phyloP scores from a whole-genome alignment of 805 yeast species.

The Schwanniomyces sp. region DNA sequence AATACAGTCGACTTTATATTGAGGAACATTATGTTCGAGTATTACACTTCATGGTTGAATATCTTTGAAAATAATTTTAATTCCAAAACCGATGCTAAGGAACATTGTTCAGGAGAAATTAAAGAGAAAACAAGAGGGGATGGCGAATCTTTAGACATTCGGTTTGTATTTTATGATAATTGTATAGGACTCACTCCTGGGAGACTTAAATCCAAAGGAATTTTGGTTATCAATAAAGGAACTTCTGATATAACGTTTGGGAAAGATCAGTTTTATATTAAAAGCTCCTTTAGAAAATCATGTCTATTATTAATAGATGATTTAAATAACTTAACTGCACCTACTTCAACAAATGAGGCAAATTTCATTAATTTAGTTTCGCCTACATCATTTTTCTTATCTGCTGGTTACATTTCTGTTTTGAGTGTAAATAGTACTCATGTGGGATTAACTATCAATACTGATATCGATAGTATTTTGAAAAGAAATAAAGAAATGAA shows the following conservation, averaged over 20 bases:
- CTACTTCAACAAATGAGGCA: not conserved
- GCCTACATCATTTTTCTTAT: constrained; percentile 36
- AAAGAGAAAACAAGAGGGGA: constrained; percentile 3
- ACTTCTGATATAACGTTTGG: constrained; percentile 47
- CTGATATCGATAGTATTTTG: constrained; percentile 19
- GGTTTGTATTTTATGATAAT: constrained; percentile 48
- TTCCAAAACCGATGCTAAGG: not conserved
- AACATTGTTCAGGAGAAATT: constrained; percentile 3
- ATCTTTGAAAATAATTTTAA: constrained; percentile 17
- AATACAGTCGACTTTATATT: constrained; percentile 43
- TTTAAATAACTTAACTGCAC: constrained; percentile 8
- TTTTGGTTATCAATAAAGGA: constrained; percentile 54
- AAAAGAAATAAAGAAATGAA: constrained; percentile 16
- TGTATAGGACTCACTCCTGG: constrained; percentile 66
- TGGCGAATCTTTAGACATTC: constrained; percentile 21
- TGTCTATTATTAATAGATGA: constrained; percentile 68
- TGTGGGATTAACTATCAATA: constrained; percentile 30
- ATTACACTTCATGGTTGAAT: constrained; percentile 59
- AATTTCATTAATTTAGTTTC: constrained; percentile 17
- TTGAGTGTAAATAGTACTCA: constrained; percentile 45
- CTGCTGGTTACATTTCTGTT: constrained; percentile 54
- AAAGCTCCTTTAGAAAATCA: constrained; percentile 49
- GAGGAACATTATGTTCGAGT: constrained; percentile 51
- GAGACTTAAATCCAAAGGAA: constrained; percentile 53
- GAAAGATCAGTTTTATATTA: constrained; percentile 29